phyloP scores from a whole-genome alignment of 2,329 filamentous ascomycete species.

The Cytospora mali region DNA sequence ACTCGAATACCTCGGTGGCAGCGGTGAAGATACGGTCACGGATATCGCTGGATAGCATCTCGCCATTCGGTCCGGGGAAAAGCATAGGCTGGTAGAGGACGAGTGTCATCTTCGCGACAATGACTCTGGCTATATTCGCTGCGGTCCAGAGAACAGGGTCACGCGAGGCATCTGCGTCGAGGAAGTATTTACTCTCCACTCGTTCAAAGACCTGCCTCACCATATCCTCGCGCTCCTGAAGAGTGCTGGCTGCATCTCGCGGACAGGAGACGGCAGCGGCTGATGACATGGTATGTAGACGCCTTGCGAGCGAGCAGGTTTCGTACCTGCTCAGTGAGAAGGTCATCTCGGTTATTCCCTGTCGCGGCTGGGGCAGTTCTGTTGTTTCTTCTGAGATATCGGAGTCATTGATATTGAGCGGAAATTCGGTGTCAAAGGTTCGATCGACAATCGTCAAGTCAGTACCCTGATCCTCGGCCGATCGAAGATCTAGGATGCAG shows the following conservation, averaged over 20 bases:
- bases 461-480: conserved; percentile 61
- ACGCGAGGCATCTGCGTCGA: conserved; percentile 48
- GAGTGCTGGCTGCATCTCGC: conserved; percentile 36
- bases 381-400: conserved; percentile 53
- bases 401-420: conserved; percentile 59
- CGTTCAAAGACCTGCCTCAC: conserved; percentile 39
- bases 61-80: conserved; percentile 42
- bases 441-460: conserved; percentile 49
- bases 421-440: conserved; percentile 56
- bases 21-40: conserved; percentile 47
- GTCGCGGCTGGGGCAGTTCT: conserved; percentile 48
- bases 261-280: conserved; percentile 36
- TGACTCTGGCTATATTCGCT: conserved; percentile 50
- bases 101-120: conserved; percentile 58
- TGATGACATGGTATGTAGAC: conserved; percentile 42
- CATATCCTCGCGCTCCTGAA: conserved; percentile 47
- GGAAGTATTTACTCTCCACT: conserved; percentile 58
- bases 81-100: conserved; percentile 56
- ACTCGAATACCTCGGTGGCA: conserved; percentile 58
- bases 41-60: conserved; percentile 38
- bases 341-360: conserved; percentile 57
- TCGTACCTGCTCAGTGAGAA: conserved; percentile 49
- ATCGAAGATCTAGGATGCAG: conserved; percentile 60
- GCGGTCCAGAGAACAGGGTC: conserved; percentile 55
- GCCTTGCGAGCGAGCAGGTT: conserved; percentile 45